Evolutionary conservation across 108 stramenopile genomes (phyloP), one percentile per base, ranked within the genome.

Genomic region (Bacterosira constricta): DNA sequence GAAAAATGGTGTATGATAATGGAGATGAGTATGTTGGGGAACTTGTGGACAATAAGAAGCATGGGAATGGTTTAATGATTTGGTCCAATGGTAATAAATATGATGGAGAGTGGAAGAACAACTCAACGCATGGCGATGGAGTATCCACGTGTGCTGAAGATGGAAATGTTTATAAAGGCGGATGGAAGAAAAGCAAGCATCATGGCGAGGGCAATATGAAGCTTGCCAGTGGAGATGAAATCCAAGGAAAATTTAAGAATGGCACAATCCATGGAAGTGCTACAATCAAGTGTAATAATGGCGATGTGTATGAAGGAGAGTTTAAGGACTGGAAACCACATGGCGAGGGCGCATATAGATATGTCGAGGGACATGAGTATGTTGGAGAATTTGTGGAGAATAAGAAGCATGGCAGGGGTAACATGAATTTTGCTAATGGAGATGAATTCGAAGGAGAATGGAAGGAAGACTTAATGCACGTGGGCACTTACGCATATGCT

Each of bases 61-160:
- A n/a, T n/a, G n/a, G n/a, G n/a, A n/a, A n/a, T n/a, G n/a, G n/a
- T n/a, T n/a, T n/a, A n/a, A n/a, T n/a, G n/a, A n/a, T n/a, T n/a
- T n/a, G n/a, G n/a, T n/a, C n/a, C n/a, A n/a, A n/a, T n/a, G n/a
- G n/a, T n/a, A n/a, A n/a, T n/a, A n/a, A n/a, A n/a, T n/a, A n/a
- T n/a, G 30, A 76, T 10, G 66, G 75, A 32, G 54, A 57, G 34
- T 72, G 41, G 37, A 35, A 72, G 8, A 25, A 15, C 7, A 42
- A 63, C 34, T 38, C 39, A 41, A 77, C 54, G 49, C 9, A 58
- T 18, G 76, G 54, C 15, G 35, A 70, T 45, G 76, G 76, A n/a
- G n/a, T n/a, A n/a, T n/a, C n/a, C n/a, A n/a, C n/a, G n/a, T n/a
- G n/a, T n/a, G n/a, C n/a, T n/a, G n/a, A n/a, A n/a, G n/a, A n/a